These are phyloP conservation scores for Rhododendron griersonianum DNA, from an alignment of 148 eudicot species.

Conservation along the genomic window DNA sequence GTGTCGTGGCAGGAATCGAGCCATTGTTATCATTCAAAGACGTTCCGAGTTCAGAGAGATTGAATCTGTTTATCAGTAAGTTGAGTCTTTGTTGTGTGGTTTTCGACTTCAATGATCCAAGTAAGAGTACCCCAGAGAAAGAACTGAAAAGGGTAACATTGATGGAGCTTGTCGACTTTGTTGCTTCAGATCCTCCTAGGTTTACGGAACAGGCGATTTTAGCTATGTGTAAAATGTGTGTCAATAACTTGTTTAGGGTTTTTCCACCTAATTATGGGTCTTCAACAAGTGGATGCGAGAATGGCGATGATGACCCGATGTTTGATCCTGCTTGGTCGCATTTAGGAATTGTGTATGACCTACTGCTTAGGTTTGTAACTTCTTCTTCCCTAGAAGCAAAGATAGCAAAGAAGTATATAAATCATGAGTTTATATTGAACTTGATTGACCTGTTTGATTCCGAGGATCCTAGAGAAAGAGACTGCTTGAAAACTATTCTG, in stretches of 20 bases:
- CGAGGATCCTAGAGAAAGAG: slow-evolving; percentile 94
- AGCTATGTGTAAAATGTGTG: slow-evolving; percentile 84
- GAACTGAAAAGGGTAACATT: slow-evolving; percentile 62
- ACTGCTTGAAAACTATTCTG: slow-evolving; percentile 70
- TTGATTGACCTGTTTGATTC: slow-evolving; percentile 85
- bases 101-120: slow-evolving; percentile 65
- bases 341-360: slow-evolving; percentile 76
- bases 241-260: slow-evolving; percentile 71
- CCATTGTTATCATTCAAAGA: slow-evolving; percentile 79
- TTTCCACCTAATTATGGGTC: slow-evolving; percentile 72
- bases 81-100: slow-evolving; percentile 83
- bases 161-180: slow-evolving; percentile 75
- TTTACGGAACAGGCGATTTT: slow-evolving; percentile 78
- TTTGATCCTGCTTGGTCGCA: slow-evolving; percentile 96
- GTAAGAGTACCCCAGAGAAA: slow-evolving; percentile 57
- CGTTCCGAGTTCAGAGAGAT: slow-evolving; percentile 67
- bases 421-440: slow-evolving; percentile 62
- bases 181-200: slow-evolving; percentile 52
- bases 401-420: slow-evolving; percentile 77
- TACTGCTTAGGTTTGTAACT: slow-evolving; percentile 70
- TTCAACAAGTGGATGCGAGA: slow-evolving; percentile 31
- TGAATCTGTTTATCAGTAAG: slow-evolving; percentile 84
- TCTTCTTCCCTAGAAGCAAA: slow-evolving; percentile 79
- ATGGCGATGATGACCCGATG: slow-evolving; percentile 74
- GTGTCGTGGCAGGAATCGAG: slow-evolving; percentile 66